Evolutionary conservation across 2,329 filamentous ascomycete genomes (phyloP), one percentile per base, ranked within the genome.

Genomic region (Epichloe festucae): DNA sequence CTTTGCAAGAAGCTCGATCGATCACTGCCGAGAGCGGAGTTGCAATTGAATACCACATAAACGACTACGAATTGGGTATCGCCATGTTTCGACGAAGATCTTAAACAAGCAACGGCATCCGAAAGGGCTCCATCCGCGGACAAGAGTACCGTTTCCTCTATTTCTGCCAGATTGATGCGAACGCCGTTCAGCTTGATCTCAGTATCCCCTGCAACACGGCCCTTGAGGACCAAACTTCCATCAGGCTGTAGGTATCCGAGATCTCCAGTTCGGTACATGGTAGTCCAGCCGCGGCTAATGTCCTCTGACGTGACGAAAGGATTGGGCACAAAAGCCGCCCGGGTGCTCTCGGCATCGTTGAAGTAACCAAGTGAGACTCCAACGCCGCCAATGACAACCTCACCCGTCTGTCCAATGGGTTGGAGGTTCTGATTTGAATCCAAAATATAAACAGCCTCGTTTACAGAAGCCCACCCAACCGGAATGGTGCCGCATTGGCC

Each of bases 101-200:
- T 17, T 50, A 46, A 48, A 35, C 41, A 36, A 57, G 56, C 62
- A 7, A 62, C 56, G 2, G 54, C 63, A 4, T 59, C 55, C 1
- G 53, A 15, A 0, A 66, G 17, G 2, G 45, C 31, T 0, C 58
- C 62, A 3, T 55, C 15, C 5, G 56, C 48, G 5, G 56, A 49
- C 7, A 55, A 44, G 21, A 66, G 17, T 2, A 67, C 56, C 2
- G 53, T 55, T 2, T 47, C 48, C 23, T 59, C 60, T 5, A 67
- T 52, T 6, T 78, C 76, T 3, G 62, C 57, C 0, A 79, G 59
- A 14, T 79, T 74, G 23, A 77, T 67, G 1, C 72, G 65, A 3
- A 71, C 49, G 1, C 72, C 73, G 2, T 65, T 61, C 1, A 77
- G 58, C 55, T 77, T 77, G 54, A 76, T 59, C 43, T 73, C 67